Base-by-base conservation (phyloP, 352 stramenopile genomes). In the Phytophthora palmivora region DNA sequence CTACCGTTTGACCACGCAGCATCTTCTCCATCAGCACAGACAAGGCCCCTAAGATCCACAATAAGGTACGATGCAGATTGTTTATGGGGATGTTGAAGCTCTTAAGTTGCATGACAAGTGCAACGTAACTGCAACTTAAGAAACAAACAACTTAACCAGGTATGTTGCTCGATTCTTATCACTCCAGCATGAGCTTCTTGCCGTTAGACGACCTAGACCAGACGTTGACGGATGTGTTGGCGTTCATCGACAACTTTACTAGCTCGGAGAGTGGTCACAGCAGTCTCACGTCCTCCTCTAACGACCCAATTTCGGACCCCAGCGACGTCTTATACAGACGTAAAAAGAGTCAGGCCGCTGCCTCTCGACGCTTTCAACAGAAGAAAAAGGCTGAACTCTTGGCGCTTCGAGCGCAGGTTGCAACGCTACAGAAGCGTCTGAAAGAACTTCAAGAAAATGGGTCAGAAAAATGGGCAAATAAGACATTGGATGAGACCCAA, bases 311-410 rank as follows among this genome's bases (percentile, higher is more conserved):
- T 16, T 33, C 39, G 18, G 10, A 19, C 36, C 18, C 26, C 8
- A 47, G 3, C 6, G 45, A 52, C 19, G 15, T 12, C 11, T 8
- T 19, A 4, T 24, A n/a, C 2, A 52, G 14, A 19, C 41, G 34
- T 10, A 61, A 67, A 41, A 51, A 52, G 42, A 60, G 37, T 18
- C 53, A 41, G 22, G 59, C 59, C 5, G 59, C 59, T 6, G 50
- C 59, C n/a, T 67, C 59, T 15, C 12, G 50, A 8, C 59, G 59
- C 43, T 67, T 58, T 19, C 59, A 67, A 15, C 59, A 57, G 26
- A 67, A 67, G 59, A 67, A 67, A 46, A 59, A 36, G 22, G 48
- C 58, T 8, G 50, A 62, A 19, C 36, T 62, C 14, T 22, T 65
- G 21, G 55, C 44, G 6, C n/a, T 63, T 6, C 18, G 58, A 38